Conservation (phyloP, 2,329 filamentous ascomycete species). For the Arthrinium phaeospermum region DNA sequence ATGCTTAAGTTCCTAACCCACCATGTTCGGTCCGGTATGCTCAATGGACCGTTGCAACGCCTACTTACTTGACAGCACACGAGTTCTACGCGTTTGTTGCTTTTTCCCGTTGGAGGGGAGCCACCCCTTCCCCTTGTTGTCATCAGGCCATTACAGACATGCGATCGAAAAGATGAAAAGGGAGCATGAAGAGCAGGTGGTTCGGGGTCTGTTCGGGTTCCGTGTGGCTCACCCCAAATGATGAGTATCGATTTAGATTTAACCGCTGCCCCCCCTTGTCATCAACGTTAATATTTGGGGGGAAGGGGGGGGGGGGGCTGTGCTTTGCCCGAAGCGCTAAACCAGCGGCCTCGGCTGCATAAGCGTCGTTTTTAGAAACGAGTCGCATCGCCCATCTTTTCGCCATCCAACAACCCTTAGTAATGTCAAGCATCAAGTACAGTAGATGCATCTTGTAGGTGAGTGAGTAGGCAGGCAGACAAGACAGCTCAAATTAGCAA, state of each 20-base stretch:
- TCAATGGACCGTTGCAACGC: background rate
- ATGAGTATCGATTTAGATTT: background rate
- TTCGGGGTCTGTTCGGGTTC: background rate
- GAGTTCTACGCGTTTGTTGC: background rate
- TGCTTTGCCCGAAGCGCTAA: constrained; percentile 2
- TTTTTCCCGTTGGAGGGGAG: background rate
- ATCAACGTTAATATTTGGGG: background rate
- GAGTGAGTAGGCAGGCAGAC: background rate
- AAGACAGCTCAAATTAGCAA: background rate
- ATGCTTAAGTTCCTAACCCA: background rate
- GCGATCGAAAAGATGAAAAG: background rate
- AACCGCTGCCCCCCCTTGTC: background rate
- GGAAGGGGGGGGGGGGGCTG: background rate
- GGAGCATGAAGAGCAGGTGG: background rate
- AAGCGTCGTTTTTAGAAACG: background rate
- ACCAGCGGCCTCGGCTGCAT: background rate
- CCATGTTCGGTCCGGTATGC: constrained; percentile 12
- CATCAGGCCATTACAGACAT: background rate
- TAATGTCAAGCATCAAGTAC: background rate
- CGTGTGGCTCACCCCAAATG: background rate
- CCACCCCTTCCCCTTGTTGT: background rate
- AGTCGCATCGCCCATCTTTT: background rate
- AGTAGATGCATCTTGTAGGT: background rate
- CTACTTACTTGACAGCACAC: background rate
- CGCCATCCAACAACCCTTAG: background rate